Percentiles rank a stretch among this genome's conserved stretches.
Conservation (phyloP, 78 protist genomes). For the Dictyostelium firmibasis region DNA sequence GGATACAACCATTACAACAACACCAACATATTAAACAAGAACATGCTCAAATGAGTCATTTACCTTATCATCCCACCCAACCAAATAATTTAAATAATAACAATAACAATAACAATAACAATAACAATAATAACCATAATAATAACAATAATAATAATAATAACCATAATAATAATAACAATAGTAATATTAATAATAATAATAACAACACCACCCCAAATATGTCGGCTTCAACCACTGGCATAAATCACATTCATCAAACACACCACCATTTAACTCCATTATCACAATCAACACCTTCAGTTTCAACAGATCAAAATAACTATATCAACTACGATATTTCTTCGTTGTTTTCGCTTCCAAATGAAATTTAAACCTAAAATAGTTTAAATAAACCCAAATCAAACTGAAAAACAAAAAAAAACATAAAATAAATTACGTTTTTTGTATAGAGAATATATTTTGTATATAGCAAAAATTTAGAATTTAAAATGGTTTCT, state of each 20-base stretch:
- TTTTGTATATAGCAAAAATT: neutral
- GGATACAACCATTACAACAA: neutral
- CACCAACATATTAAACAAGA: slow-evolving; percentile 3
- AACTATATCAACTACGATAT: slow-evolving; percentile 35
- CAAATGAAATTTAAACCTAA: neutral
- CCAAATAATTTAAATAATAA: neutral
- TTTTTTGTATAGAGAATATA: neutral
- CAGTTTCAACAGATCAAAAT: slow-evolving; percentile 19
- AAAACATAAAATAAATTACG: neutral
- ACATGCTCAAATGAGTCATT: slow-evolving; percentile 17
- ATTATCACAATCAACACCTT: neutral
- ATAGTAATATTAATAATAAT: neutral
- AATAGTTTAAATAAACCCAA: neutral
- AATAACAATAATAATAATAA: too few relatives aligned
- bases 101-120: neutral
- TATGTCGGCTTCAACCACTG: neutral
- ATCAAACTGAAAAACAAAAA: neutral
- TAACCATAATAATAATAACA: neutral
- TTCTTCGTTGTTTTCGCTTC: neutral
- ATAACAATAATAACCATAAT: too few relatives aligned
- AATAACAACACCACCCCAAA: neutral
- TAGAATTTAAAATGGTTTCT: neutral
- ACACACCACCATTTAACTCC: neutral
- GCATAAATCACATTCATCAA: neutral
- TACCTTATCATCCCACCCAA: neutral